phyloP scores from a whole-genome alignment of 805 yeast species.

The Debaryomyces prosopidis region DNA sequence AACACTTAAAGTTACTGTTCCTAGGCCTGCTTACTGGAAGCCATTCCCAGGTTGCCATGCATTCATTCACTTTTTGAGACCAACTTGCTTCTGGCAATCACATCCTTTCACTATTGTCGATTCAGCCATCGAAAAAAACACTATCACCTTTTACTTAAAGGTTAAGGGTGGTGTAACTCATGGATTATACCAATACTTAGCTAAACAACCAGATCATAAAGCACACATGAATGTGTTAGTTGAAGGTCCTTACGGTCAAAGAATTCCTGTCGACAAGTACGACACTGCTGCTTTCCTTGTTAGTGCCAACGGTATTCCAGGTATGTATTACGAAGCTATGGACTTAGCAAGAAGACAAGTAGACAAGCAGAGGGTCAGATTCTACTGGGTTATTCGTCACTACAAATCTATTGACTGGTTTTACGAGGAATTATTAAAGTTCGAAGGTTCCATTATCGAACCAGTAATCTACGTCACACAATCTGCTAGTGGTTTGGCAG shows the following conservation, averaged over 20 bases:
- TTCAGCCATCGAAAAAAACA: slow-evolving; percentile 27
- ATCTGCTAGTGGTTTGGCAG: slow-evolving; percentile 16
- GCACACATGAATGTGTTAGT: slow-evolving; percentile 30
- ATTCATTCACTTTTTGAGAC: slow-evolving; percentile 38
- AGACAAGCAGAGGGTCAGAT: slow-evolving; percentile 18
- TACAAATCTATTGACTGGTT: slow-evolving; percentile 42
- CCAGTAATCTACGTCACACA: slow-evolving; percentile 45
- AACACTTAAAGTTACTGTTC: slow-evolving; percentile 46
- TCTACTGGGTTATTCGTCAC: slow-evolving; percentile 43
- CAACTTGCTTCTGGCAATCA: slow-evolving; percentile 45
- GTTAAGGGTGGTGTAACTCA: slow-evolving; percentile 42
- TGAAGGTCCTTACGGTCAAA: slow-evolving; percentile 44
- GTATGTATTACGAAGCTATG: slow-evolving; percentile 33
- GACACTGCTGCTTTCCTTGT: slow-evolving; percentile 30
- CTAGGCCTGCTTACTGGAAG: slow-evolving; percentile 49
- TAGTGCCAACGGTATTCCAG: slow-evolving; percentile 46
- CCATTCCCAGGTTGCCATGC: slow-evolving; percentile 42
- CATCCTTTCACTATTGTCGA: slow-evolving; percentile 45
- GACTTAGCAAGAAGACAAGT: slow-evolving; percentile 19
- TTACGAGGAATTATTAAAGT: slow-evolving; percentile 31
- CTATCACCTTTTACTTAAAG: slow-evolving; percentile 48
- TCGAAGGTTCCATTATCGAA: slow-evolving; percentile 32
- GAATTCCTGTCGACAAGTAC: slow-evolving; percentile 29
- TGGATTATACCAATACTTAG: slow-evolving; percentile 33
- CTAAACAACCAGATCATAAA: slow-evolving; percentile 30